Percentiles rank a stretch among this genome's conserved stretches.
Conservation (phyloP, 768 basidiomycete genomes). For the Calvatia gigantea region DNA sequence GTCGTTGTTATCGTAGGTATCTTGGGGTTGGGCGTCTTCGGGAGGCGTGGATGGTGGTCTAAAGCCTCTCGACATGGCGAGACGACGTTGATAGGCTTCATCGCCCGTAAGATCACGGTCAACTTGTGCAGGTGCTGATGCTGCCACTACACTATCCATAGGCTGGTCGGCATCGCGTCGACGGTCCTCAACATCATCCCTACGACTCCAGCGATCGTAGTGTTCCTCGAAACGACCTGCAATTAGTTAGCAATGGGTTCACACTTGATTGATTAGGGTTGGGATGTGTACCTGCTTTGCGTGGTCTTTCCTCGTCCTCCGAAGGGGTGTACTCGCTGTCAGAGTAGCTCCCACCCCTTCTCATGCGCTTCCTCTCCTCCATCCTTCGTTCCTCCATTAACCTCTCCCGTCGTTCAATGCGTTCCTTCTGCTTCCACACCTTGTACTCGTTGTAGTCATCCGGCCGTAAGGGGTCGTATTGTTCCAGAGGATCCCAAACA, state of each 20-base stretch:
- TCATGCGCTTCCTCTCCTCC: slow-evolving; percentile 55
- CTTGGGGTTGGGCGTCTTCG: slow-evolving; percentile 14
- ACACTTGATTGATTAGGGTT: not conserved
- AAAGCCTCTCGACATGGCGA: slow-evolving; percentile 56
- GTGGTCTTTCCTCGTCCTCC: slow-evolving; percentile 64
- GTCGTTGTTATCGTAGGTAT: slow-evolving; percentile 11
- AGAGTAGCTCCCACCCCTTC: slow-evolving; percentile 58
- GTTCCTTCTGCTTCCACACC: slow-evolving; percentile 71
- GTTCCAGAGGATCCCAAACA: slow-evolving; percentile 77
- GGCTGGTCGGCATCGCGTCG: slow-evolving; percentile 15
- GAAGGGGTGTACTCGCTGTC: slow-evolving; percentile 62
- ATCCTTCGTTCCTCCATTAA: slow-evolving; percentile 55
- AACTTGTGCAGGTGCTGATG: slow-evolving; percentile 23
- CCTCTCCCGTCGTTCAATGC: slow-evolving; percentile 69
- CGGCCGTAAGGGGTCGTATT: slow-evolving; percentile 78
- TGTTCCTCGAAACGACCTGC: slow-evolving; percentile 47
- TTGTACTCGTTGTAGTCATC: slow-evolving; percentile 92
- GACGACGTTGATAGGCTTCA: slow-evolving; percentile 72
- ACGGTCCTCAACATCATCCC: slow-evolving; percentile 37
- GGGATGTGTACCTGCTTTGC: slow-evolving; percentile 56
- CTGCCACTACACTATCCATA: slow-evolving; percentile 20
- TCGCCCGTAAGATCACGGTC: slow-evolving; percentile 63
- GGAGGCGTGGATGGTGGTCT: slow-evolving; percentile 22
- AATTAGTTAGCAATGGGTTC: not conserved
- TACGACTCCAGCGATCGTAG: slow-evolving; percentile 48